Evolutionary conservation across 306 rosid species (phyloP), one percentile per base, ranked within the genome.

Genomic region (Vigna angularis): DNA sequence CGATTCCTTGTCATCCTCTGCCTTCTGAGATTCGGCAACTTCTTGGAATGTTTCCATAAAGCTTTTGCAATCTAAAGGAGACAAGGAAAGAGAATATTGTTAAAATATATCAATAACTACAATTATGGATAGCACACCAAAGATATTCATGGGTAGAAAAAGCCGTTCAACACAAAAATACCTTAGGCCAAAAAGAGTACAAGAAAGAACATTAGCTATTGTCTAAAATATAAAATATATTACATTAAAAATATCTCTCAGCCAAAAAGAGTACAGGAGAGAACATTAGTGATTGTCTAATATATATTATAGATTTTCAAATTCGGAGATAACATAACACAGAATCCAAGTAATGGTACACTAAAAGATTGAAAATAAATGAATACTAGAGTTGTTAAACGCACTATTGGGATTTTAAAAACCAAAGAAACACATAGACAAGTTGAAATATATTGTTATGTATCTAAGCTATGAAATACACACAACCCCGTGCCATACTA

Each of bases 31-130:
- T 79, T 96, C 99, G 1, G 96, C 98, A 78, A 91, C 91, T 86
- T 96, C 99, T 84, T 88, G 89, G 80, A 96, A 96, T 64, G 52
- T 90, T 79, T 93, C 98, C 98, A 90, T 96, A 86, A 96, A 96
- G 64, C 63, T 82, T 76, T 82, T 93, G 91, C 91, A 86, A 82
- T 96, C 99, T 96, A 72, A 58, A 3, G 34, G 62, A 17, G 47
- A 59, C 17, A 75, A 74, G 28, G 56, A 16, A 70, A 52, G 32
- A 53, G 72, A 68, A 68, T 18, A 17, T 65, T 0, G 12, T 40
- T 73, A 16, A 52, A 32, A 42, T 2, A 45, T 74, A 72, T 10
- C 44, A 24, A 18, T 20, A 4, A 6, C 20, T 8, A 73, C 17
- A 13, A 45, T 17, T 28, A 57, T 2, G 45, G 74, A 47, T 45